Evolutionary conservation across 179 eudicot species (phyloP), one percentile per base, ranked within the genome.

Genomic region (Monotropa hypopitys): DNA sequence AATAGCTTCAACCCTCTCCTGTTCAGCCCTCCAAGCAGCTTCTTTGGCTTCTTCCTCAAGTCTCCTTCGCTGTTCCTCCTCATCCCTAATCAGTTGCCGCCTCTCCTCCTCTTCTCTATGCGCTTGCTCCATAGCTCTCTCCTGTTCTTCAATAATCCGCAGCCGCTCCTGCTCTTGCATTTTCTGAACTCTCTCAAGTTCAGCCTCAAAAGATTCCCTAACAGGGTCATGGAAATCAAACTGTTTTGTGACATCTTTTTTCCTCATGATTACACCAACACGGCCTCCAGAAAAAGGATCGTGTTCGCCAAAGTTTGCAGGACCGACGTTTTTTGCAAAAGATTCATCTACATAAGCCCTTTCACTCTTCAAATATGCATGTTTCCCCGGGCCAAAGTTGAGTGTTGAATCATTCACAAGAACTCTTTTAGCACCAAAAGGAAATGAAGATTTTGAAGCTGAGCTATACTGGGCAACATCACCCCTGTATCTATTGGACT

Each of bases 181-280:
- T 88, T 88, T 88, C 83, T 96, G 99, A 76, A 93, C 97, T 83
- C 96, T 87, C 88, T 96, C 99, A 82, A 96, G 97, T 83, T 96
- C 99, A 84, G 99, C 99, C 86, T 96, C 99, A 79, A 93, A 96
- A 43, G 98, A 96, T 81, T 96, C 98, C 82, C 98, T 86, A 38
- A 88, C 91, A 75, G 99, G 99, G 78, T 95, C 99, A 75, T 88
- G 94, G 43, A 93, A 88, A 82, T 95, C 90, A 74, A 83, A 83
- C 70, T 79, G 83, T 70, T 87, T 90, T 77, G 81, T 82, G 57
- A 85, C 81, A 79, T 93, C 98, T 79, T 93, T 95, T 84, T 89
- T 96, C 85, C 91, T 89, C 89, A 87, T 96, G 47, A 91, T 81
- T 42, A 90, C 88, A 56, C 94, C 97, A 70, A 89, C 86, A 73